phyloP scores from a whole-genome alignment of 2,329 filamentous ascomycete species.

The Dactylellina sp. region DNA sequence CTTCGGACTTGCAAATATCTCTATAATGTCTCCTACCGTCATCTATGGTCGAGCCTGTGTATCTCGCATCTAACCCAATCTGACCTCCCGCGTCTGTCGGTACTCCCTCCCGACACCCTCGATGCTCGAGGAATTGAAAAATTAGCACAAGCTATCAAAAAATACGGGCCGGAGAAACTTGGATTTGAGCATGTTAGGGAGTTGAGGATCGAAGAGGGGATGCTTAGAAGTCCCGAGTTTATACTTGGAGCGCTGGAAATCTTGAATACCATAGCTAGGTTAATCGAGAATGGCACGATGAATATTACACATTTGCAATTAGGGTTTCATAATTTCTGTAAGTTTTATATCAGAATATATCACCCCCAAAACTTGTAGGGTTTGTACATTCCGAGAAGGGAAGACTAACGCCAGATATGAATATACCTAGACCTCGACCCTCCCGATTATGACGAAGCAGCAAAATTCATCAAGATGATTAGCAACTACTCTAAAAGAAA shows the following conservation, averaged over 20 bases:
- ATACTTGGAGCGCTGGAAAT: too few relatives aligned
- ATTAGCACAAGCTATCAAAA: not conserved
- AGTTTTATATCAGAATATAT: too few relatives aligned
- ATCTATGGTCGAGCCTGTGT: conserved; percentile 2
- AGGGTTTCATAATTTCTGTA: too few relatives aligned
- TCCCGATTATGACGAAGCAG: not conserved
- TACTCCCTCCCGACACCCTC: not conserved
- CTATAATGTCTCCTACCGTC: not conserved
- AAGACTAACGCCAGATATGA: too few relatives aligned
- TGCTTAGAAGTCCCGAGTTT: too few relatives aligned
- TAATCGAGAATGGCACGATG: too few relatives aligned
- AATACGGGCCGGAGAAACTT: not conserved
- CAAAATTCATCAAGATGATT: not conserved
- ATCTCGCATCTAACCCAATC: not conserved
- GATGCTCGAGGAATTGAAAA: not conserved
- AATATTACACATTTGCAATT: too few relatives aligned
- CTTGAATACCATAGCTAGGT: too few relatives aligned
- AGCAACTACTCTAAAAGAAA: not conserved
- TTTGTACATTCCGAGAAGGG: too few relatives aligned
- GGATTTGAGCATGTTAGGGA: not conserved
- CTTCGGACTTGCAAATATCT: conserved; percentile 5
- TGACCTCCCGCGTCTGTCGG: too few relatives aligned
- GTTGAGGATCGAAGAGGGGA: not conserved
- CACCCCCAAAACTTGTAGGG: too few relatives aligned
- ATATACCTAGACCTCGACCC: too few relatives aligned